Conservation (phyloP, 139 green algal species). For the Haematococcus sp. region DNA sequence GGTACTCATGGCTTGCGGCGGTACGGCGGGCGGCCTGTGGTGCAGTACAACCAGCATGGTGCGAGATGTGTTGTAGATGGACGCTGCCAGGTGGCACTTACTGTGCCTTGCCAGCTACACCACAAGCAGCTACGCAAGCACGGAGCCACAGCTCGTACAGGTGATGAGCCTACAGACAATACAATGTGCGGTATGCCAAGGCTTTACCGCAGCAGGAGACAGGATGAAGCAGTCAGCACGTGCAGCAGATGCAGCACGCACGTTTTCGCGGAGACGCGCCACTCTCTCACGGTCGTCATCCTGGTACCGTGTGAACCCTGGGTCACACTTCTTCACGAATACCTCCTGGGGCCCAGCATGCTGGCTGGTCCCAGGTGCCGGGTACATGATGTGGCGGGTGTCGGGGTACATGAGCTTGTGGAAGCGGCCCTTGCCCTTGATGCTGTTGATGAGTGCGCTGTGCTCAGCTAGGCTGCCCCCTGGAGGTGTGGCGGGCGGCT, state of each 20-base stretch:
- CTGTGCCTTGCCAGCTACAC: too few species aligned
- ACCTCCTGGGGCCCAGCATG: neutral
- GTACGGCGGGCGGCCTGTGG: neutral
- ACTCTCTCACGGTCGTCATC: neutral
- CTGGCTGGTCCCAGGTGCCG: neutral
- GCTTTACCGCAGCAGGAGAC: too few species aligned
- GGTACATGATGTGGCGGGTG: conserved; percentile 6
- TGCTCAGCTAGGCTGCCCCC: neutral
- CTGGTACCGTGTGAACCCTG: conserved; percentile 12
- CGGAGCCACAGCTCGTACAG: neutral
- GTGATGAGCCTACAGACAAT: too few species aligned
- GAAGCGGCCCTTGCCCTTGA: conserved; percentile 7
- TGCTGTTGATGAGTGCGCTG: neutral
- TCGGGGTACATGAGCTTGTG: conserved; percentile 10
- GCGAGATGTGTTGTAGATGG: neutral
- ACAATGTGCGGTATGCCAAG: too few species aligned
- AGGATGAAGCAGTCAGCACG: neutral
- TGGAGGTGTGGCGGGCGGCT: neutral
- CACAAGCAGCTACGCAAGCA: neutral
- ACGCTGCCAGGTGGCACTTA: neutral
- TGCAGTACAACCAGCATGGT: neutral
- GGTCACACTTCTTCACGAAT: conserved; percentile 13
- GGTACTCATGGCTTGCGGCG: neutral
- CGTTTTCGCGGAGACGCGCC: neutral
- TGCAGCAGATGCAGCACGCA: neutral